phyloP scores from a whole-genome alignment of 2,329 filamentous ascomycete genomes.

The Mollisia scopiformis region DNA sequence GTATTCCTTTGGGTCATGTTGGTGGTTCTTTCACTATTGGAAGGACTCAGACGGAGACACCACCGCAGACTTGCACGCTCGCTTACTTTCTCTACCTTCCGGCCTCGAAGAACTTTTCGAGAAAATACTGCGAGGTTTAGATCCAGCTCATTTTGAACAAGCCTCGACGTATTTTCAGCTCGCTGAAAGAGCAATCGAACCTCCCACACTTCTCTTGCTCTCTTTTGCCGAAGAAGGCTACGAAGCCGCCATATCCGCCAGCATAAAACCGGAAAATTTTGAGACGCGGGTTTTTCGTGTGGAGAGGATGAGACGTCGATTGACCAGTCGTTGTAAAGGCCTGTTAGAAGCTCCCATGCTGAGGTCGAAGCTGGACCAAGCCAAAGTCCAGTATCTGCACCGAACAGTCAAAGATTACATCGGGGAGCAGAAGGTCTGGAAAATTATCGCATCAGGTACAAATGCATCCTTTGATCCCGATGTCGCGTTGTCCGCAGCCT shows the following conservation, averaged over 20 bases:
- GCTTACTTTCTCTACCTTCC: conserved; percentile 1
- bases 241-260: conserved; percentile 4
- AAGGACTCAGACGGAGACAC: conserved; percentile 15
- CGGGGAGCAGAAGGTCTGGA: neutral
- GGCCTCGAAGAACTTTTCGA: conserved; percentile 11
- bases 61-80: conserved; percentile 5
- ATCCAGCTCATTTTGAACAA: conserved; percentile 14
- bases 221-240: conserved; percentile 12
- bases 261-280: neutral
- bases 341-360: conserved; percentile 16
- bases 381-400: conserved; percentile 18
- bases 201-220: conserved; percentile 9
- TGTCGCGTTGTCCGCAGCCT: neutral
- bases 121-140: conserved; percentile 14
- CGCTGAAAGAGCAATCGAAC: neutral
- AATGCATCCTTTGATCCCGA: conserved; percentile 1
- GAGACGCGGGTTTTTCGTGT: conserved; percentile 6
- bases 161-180: conserved; percentile 14
- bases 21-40: conserved; percentile 14
- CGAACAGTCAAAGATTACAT: conserved; percentile 19
- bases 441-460: neutral
- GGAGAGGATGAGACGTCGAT: conserved; percentile 17
- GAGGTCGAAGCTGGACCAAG: neutral
- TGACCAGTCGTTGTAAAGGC: conserved; percentile 26
- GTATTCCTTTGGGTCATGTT: conserved; percentile 24